Base-by-base conservation (phyloP, 768 basidiomycete genomes). In the Leucocoprinus birnbaumii region DNA sequence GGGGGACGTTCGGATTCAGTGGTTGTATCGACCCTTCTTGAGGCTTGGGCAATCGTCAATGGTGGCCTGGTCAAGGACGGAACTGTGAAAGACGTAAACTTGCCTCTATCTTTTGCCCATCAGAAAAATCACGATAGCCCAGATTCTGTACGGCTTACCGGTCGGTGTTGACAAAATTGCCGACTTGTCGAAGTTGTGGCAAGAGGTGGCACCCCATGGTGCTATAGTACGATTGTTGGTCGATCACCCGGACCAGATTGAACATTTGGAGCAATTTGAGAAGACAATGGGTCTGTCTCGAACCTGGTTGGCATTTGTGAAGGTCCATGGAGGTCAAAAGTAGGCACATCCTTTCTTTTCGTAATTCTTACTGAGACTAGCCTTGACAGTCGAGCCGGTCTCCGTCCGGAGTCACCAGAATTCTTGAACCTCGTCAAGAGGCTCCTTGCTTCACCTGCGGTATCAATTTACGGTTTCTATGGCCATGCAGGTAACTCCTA, bases 131-230 rank as follows among this genome's bases (percentile, higher is more conserved):
- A 18, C 37, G 37, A 51, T 31, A 22, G n/a, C 25, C 8, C 59
- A 95, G 91, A 79, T 95, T 59, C 72, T 95, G 13, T 94, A 94
- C 63, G 87, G 89, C 4, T 74, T 93, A 40, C 93, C 91, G 9
- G 69, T 90, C 1, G 77, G 79, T 4, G 56, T 76, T 13, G 87
- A 87, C 73, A 93, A 89, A 69, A 71, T 94, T 14, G 77, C 77
- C 35, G 91, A 91, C 59, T 71, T 94, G 24, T 79, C 84, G 27
- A 67, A 68, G 5, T 72, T 91, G 11, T 77, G 83, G 68, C 75
- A 82, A 38, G 76, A 80, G 57, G 69, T 89, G 43, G 73, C 70
- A 27, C 71, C 68, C 41, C 63, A 80, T 55, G 86, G 83, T n/a
- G 87, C 79, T 4, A 68, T 75, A 16, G 67, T 93, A 41, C 79